These are phyloP conservation scores for Hyphopichia khmerensis DNA, from an alignment of 1,139 yeast genomes.

Conservation along the genomic window DNA sequence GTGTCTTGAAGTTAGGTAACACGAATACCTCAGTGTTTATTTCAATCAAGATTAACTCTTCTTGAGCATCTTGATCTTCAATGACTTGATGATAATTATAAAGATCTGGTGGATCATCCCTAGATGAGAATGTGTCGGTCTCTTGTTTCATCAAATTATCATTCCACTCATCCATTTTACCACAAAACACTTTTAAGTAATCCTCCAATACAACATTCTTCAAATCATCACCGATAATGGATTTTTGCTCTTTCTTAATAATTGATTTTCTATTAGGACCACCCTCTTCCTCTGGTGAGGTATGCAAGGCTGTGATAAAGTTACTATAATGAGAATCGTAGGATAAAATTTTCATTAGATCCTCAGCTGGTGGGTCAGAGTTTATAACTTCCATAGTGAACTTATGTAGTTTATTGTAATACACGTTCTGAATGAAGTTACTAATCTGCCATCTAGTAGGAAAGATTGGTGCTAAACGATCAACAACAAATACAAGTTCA, in stretches of 20 bases:
- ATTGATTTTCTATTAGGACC: conserved; percentile 43
- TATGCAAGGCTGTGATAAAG: conserved; percentile 29
- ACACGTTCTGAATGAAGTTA: conserved; percentile 59
- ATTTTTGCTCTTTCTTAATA: conserved; percentile 38
- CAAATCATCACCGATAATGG: conserved; percentile 70
- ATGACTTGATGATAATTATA: conserved; percentile 40
- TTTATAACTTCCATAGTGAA: conserved; percentile 63
- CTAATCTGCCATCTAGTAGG: conserved; percentile 72
- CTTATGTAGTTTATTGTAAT: conserved; percentile 65
- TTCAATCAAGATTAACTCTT: conserved; percentile 61
- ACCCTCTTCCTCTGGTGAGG: conserved; percentile 15
- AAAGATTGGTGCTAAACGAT: conserved; percentile 60
- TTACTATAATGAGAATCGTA: conserved; percentile 68
- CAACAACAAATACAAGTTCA: conserved; percentile 67
- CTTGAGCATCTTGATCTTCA: conserved; percentile 45
- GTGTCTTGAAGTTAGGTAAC: conserved; percentile 46
- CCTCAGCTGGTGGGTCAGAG: conserved; percentile 71
- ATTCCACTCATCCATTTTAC: conserved; percentile 83
- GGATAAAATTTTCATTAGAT: conserved; percentile 62
- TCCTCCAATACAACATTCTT: conserved; percentile 64
- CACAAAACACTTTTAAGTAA: conserved; percentile 64
- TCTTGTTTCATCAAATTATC: conserved; percentile 64
- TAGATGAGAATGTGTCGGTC: conserved; percentile 54
- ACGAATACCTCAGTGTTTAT: conserved; percentile 73
- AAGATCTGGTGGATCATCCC: conserved; percentile 71